These are phyloP conservation scores for Vigna trinervia DNA, from an alignment of 306 rosid genomes.

Conservation along the genomic window DNA sequence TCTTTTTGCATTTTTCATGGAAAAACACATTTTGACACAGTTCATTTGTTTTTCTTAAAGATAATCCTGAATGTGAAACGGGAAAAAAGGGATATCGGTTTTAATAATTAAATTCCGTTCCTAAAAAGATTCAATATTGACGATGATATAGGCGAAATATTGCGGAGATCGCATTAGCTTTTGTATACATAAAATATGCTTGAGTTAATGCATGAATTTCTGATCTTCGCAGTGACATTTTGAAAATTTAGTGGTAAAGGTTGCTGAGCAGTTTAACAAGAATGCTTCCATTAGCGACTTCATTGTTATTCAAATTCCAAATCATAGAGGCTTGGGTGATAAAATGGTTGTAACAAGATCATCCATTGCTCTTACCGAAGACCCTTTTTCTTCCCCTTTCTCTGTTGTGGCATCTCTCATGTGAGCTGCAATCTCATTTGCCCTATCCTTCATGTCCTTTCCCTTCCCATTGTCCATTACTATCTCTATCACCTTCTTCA, in stretches of 20 bases:
- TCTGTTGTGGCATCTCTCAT: conserved; percentile 52
- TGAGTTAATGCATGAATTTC: not conserved
- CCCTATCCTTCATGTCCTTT: conserved; percentile 60
- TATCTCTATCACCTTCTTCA: conserved; percentile 59
- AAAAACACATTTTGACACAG: not conserved
- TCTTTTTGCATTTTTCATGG: not conserved
- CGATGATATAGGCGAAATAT: not conserved
- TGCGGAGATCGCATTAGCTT: not conserved
- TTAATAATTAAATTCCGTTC: not conserved
- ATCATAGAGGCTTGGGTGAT: conserved; percentile 23
- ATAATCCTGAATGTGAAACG: not conserved
- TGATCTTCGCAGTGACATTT: not conserved
- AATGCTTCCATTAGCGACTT: not conserved
- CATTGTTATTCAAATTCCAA: not conserved
- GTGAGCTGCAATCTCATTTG: conserved; percentile 43
- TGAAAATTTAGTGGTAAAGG: not conserved
- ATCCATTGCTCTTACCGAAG: conserved; percentile 51
- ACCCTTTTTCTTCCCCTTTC: conserved; percentile 49
- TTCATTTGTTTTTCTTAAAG: not conserved
- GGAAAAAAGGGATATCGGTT: not conserved
- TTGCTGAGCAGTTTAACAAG: not conserved
- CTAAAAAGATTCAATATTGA: no score
- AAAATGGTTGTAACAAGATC: conserved; percentile 47
- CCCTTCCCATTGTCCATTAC: conserved; percentile 61
- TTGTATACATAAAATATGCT: not conserved